Percentiles rank a stretch among this genome's conserved stretches.
phyloP scores from a whole-genome alignment of 257 asterid species.

The Solanum bulbocastanum region DNA sequence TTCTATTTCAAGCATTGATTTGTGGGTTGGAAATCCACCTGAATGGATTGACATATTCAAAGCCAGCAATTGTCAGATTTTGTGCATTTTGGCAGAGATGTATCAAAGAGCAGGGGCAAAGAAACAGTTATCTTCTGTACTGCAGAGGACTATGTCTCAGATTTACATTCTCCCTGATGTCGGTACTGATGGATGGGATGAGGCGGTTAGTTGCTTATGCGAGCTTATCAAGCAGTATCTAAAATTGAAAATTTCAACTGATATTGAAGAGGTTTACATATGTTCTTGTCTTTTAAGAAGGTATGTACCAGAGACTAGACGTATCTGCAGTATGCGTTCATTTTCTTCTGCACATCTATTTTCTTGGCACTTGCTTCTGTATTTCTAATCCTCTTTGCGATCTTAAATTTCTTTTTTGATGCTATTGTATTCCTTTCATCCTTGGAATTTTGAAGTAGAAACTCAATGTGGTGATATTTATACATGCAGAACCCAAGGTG shows the following conservation, averaged over 20 bases:
- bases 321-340: not conserved
- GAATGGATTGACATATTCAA: constrained; percentile 68
- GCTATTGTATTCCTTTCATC: not conserved
- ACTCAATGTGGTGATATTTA: not conserved
- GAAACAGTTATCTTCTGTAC: constrained; percentile 44
- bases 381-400: not conserved
- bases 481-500: not conserved
- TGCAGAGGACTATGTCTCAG: constrained; percentile 45
- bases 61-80: constrained; percentile 29
- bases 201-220: constrained; percentile 35
- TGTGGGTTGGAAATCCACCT: constrained; percentile 82
- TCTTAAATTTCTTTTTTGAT: not conserved
- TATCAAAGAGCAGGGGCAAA: constrained; percentile 29
- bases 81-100: constrained; percentile 37
- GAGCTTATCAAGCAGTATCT: constrained; percentile 75
- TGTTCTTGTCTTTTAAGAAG: constrained; percentile 62
- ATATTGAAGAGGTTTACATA: constrained; percentile 78
- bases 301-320: constrained; percentile 12
- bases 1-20: constrained; percentile 25
- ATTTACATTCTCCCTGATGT: constrained; percentile 11
- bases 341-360: not conserved
- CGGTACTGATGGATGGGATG: constrained; percentile 19
- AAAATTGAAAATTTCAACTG: constrained; percentile 49
- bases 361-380: not conserved
- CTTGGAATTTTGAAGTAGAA: not conserved